Base-by-base conservation (phyloP, 768 basidiomycete species). In the Podaxis rugospora region DNA sequence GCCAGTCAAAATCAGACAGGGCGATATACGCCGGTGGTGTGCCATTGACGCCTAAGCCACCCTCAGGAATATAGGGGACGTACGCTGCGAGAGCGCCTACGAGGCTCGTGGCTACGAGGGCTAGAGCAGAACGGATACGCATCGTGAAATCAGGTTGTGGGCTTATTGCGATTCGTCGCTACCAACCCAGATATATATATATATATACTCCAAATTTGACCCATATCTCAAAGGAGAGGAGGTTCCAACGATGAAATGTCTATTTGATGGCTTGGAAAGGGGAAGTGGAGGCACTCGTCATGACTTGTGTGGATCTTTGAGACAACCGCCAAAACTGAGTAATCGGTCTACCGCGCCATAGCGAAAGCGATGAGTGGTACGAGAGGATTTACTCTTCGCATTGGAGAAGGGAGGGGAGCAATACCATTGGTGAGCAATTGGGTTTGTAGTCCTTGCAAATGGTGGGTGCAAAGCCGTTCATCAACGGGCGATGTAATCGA, bases 1-100 rank as follows among this genome's bases (percentile, higher is more conserved):
- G 68, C 61, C 67, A 69, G 52, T 69, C 68, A 44, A 69, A 71
- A 51, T 71, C 66, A 49, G 67, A 68, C 50, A 70, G 55, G 4
- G 67, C 66, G 16, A 65, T 55, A 46, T 69, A 71, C 7, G 62
- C 39, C 4, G 70, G 70, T 37, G 62, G 50, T 27, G 66, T 65
- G 2, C 52, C 50, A 52, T 68, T 69, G 18, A 64, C 64, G 13
- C 66, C 65, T 11, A 70, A 35, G 11, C 69, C 68, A 36, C 68
- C 69, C 10, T 62, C 14, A 6, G 68, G 68, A 11, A 60, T 63
- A 32, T 56, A 66, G n/a, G 50, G 59, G 11, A 59, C 56, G 4
- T 54, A 32, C 4, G 58, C 46, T 5, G 53, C 23, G 13, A 13
- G 40, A 42, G n/a, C 40, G 14, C 14, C 10, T 42, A 13, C n/a